Base-by-base conservation (phyloP, 176 grass and related monocot genomes). In the Chloris gayana region DNA sequence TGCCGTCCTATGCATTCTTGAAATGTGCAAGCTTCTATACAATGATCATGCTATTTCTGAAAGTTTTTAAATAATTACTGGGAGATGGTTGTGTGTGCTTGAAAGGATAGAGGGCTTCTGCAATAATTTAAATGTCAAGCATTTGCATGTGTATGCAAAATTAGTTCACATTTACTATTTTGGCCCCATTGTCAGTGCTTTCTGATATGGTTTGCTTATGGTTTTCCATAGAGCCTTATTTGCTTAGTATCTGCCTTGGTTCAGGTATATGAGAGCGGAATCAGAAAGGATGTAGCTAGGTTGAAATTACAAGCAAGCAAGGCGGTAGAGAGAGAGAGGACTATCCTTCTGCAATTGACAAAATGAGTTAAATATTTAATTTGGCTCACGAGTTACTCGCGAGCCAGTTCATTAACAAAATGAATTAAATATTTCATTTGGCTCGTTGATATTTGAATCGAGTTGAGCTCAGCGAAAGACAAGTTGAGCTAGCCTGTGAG, bases 271-370 rank as follows among this genome's bases (percentile, higher is more conserved):
- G 67, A 42, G 38, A 69, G 37, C 26, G 67, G 67, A 25, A 37
- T 69, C 26, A 57, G 63, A 44, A 5, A 31, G 37, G 57, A 76
- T 1, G 1, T 19, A 30, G 57, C 74, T 76, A 44, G 9, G 42
- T 63, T 76, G 74, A 76, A 76, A 76, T 45, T 76, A 14, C 57
- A 76, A 63, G 74, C 57, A 63, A 45, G 0, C 27, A 62, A 63
- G 25, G 57, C 37, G 19, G 9, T 76, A 3, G 25, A 76, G 57
- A 63, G 57, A 63, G 9, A 62, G 18, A 63, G 25, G 74, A 76
- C 45, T 76, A 76, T 17, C 57, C 22, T 46, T 0, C 74, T n/a
- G 74, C 74, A 31, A 62, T 45, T 62, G 18, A 76, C n/a, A n/a
- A n/a, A n/a, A n/a, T n/a, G n/a, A n/a, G n/a, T n/a, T n/a, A n/a